Base-by-base conservation (phyloP, 208 protist species). In the Herpetomonas tarakana region DNA sequence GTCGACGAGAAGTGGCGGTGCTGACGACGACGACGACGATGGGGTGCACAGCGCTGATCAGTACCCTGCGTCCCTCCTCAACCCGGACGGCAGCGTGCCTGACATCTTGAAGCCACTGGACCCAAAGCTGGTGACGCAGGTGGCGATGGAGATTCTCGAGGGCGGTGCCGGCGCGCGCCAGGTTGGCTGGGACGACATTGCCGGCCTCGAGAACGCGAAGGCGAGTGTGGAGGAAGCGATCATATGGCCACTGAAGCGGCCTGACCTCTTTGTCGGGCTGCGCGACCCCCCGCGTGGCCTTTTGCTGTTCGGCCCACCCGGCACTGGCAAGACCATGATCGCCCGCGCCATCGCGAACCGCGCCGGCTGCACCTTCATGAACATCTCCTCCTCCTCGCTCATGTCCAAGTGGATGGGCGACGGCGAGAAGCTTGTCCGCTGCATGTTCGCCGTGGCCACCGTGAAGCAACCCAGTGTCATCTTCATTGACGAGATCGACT, bases 401-500 rank as follows among this genome's bases (percentile, higher is more conserved):
- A 96, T 93, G 71, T 89, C 74, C 14, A 97, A 97, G 76, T 97
- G 81, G 84, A 63, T 93, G 58, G 94, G 94, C 26, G 94, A 98
- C 16, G 78, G 83, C 2, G 91, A 97, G 69, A 94, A 97, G 68
- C 65, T 96, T 41, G 88, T 98, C 29, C 81, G 86, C 29, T 83
- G 81, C 57, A 59, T 98, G 19, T 97, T 98, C 74, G 84, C 84
- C 28, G 79, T 97, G 27, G 94, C 94, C 12, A 77, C 67, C 2
- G 72, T 91, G 31, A 81, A 84, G 58, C 81, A 93, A 58, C 92
- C 92, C 14, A 77, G 76, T 35, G 88, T 97, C 29, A 87, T 98
- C 28, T 98, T 98, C 62, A 93, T 98, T 49, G 94, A 98, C 57
- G 94, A 98, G 67, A 86, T 98, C 39, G 98, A 99, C 70, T 88